Evolutionary conservation across 129 eudicot species (phyloP), one percentile per base, ranked within the genome.

Genomic region (Artemisia tridentata): DNA sequence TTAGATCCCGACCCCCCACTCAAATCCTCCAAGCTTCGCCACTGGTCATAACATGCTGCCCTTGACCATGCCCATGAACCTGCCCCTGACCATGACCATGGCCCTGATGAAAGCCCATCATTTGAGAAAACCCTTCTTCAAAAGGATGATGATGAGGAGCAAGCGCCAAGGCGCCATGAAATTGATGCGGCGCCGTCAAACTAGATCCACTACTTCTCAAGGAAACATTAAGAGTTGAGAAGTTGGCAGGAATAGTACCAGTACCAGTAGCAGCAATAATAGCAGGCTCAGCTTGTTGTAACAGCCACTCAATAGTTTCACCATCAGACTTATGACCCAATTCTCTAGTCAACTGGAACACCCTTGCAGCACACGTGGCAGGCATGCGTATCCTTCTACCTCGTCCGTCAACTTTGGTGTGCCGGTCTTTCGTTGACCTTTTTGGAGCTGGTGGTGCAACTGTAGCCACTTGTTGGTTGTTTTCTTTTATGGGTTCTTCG

Each of bases 351-450:
- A 88, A 58, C 51, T 88, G 96, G 18, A 86, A 86, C 3, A 89
- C 96, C 65, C 96, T 82, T 25, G 96, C 96, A 3, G 96, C 96
- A 55, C 96, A 89, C 2, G 92, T 83, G 31, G 96, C 96, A 61
- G 96, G 96, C 96, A 89, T 89, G 68, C 96, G 87, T 49, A 89
- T 86, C 54, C 96, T 83, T 20, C 96, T 89, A 46, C 96, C 96
- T 1, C 96, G 87, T 31, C 96, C 96, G 79, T 88, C 95, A 66
- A 88, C 95, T 54, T 88, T 88, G 2, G 95, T 88, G 70, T 88
- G 96, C 0, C 89, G 83, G 83, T 89, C 96, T 19, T 89, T 89
- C 4, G 96, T 89, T 58, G 89, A 75, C 76, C 89, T 75, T 55
- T 89, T 89, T 2, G 89, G 85, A 11, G 89, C 60, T 20, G 68